A percentile compares a stretch with the other conserved stretches of the same genome.
These are phyloP conservation scores for Verticillium nonalfalfae DNA, from an alignment of 2,329 filamentous ascomycete species.

Conservation along the genomic window DNA sequence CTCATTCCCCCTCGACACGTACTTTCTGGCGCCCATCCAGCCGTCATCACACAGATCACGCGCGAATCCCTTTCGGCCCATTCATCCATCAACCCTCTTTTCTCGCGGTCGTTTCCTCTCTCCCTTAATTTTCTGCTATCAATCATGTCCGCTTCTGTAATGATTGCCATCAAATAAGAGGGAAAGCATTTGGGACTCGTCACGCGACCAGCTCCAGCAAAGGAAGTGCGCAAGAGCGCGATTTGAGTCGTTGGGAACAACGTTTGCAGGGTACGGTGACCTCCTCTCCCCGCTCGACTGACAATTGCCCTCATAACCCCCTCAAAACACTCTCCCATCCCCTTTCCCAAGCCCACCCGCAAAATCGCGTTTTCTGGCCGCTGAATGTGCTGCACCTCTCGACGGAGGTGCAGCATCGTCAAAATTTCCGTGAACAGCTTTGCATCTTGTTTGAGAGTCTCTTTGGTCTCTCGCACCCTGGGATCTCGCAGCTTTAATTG, in stretches of 20 bases:
- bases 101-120: not conserved
- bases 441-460: not conserved
- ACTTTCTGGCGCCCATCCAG: not conserved
- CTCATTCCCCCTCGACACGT: not conserved
- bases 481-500: not conserved
- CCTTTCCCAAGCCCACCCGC: not conserved
- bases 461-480: not conserved
- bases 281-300: conserved; percentile 5
- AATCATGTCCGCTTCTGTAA: not conserved
- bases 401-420: not conserved
- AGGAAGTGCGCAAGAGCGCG: not conserved
- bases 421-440: not conserved
- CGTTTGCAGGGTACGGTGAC: conserved; percentile 9
- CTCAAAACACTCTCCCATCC: not conserved
- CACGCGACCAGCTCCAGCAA: not conserved
- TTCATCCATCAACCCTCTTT: not conserved
- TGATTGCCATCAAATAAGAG: not conserved
- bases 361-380: not conserved
- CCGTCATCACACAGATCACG: not conserved
- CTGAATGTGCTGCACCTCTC: not conserved
- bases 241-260: not conserved
- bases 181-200: not conserved
- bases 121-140: not conserved
- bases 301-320: conserved; percentile 1
- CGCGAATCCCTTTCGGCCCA: not conserved